phyloP scores from a whole-genome alignment of 2,329 filamentous ascomycete genomes.

The Thielaviopsis ethacetica region DNA sequence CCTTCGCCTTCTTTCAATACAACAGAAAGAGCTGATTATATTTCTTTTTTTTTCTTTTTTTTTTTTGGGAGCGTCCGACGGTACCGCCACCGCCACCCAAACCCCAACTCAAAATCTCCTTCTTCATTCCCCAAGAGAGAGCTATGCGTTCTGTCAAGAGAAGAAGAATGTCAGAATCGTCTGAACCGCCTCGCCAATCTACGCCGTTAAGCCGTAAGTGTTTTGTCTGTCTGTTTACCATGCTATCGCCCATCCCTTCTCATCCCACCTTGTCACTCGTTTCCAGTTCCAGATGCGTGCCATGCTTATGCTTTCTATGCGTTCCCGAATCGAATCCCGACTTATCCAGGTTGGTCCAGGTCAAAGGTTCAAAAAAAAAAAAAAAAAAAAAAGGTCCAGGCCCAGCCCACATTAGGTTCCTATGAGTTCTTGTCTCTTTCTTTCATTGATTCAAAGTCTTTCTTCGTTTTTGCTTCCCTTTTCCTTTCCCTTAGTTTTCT shows the following conservation, averaged over 20 bases:
- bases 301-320: too few relatives aligned
- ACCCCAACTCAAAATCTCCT: too few relatives aligned
- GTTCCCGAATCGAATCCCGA: too few relatives aligned
- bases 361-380: too few relatives aligned
- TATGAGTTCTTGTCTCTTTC: background rate
- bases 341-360: too few relatives aligned
- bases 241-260: background rate
- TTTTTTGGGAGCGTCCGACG: too few relatives aligned
- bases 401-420: background rate
- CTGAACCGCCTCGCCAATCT: constrained; percentile 1
- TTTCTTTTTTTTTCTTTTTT: too few relatives aligned
- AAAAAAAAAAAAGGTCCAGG: too few relatives aligned
- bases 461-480: background rate
- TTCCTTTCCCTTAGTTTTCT: background rate
- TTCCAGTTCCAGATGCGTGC: background rate
- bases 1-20: too few relatives aligned
- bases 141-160: constrained; percentile 6
- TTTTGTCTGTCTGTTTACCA: background rate
- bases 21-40: too few relatives aligned
- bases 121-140: background rate
- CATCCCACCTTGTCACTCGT: background rate
- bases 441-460: background rate
- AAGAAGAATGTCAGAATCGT: constrained; percentile 9
- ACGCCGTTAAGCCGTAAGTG: constrained; percentile 6
- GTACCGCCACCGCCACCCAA: too few relatives aligned